Base-by-base conservation (phyloP, 1,139 yeast species). In the Saccharomyces hybrid region DNA sequence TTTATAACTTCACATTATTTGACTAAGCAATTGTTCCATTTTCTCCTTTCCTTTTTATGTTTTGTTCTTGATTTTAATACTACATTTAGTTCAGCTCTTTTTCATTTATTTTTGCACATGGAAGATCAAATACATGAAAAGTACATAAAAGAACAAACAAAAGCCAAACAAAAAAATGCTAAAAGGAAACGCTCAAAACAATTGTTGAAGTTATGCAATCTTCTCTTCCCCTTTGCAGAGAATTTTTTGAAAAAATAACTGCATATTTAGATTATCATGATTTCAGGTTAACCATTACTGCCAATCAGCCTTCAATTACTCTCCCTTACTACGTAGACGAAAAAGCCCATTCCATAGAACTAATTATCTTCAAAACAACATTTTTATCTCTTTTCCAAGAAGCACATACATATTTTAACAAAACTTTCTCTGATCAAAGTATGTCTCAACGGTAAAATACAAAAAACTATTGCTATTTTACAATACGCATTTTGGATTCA, bases 311-410 rank as follows among this genome's bases (percentile, higher is more conserved):
- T 2, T 60, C 55, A 13, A 55, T 60, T 7, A 49, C 52, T 2
- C 52, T 61, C 1, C 46, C 49, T 11, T 67, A 63, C 49, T 55
- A 64, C 13, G 54, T 57, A 28, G 57, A 60, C 31, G 51, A 54
- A 19, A 60, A 59, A 1, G 50, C 54, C 2, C 51, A 54, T 14
- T 14, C 31, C 7, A 50, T 64, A 14, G 75, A 73, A 57, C 54
- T 72, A 6, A 61, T 70, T 26, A 59, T 72, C 48, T 67, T 67
- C 55, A 70, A 66, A 47, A 52, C 52, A 5, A 66, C 75, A 0
- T 60, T 58, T 27, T 46, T 65, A 28, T 48, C 53, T 23, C 55
- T 72, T 0, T 68, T 71, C 49, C 54, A 53, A n/a, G 73, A 70
- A 52, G 66, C 70, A 16, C 72, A 71, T 52, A 57, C 61, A 1